phyloP scores from a whole-genome alignment of 2,329 filamentous ascomycete species.

The Lachnellula cervina region DNA sequence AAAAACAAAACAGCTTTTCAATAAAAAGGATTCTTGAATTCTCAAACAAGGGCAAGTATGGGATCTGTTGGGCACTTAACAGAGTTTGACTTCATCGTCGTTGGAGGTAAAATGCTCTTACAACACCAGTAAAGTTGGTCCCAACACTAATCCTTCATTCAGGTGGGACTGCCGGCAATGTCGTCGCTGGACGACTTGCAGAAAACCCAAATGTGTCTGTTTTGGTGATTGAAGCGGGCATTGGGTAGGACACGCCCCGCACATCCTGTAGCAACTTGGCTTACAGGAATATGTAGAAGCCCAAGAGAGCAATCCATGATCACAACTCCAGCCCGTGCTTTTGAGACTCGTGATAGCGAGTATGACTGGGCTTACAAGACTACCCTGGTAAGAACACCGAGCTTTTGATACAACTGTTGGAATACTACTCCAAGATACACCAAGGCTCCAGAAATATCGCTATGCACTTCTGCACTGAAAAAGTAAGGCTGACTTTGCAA shows the following conservation, averaged over 20 bases:
- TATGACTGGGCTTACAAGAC: conserved; percentile 60
- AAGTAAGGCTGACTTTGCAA: too few relatives aligned
- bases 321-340: conserved; percentile 47
- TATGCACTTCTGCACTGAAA: too few relatives aligned
- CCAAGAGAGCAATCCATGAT: conserved; percentile 46
- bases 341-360: conserved; percentile 49
- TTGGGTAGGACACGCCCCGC: conserved; percentile 21
- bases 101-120: conserved; percentile 27
- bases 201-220: conserved; percentile 44
- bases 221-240: conserved; percentile 45
- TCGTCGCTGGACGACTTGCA: conserved; percentile 47
- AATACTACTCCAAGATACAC: too few relatives aligned
- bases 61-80: neutral
- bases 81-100: conserved; percentile 39
- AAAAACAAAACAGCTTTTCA: neutral
- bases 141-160: conserved; percentile 10
- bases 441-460: too few relatives aligned
- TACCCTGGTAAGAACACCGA: conserved; percentile 22
- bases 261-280: too few relatives aligned
- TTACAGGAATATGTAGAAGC: conserved; percentile 33
- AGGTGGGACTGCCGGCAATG: conserved; percentile 45
- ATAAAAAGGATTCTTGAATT: neutral
- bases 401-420: too few relatives aligned
- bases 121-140: neutral
- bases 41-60: neutral